Conservation (phyloP, 805 yeast genomes). For the Kluyveromyces aestuarii region DNA sequence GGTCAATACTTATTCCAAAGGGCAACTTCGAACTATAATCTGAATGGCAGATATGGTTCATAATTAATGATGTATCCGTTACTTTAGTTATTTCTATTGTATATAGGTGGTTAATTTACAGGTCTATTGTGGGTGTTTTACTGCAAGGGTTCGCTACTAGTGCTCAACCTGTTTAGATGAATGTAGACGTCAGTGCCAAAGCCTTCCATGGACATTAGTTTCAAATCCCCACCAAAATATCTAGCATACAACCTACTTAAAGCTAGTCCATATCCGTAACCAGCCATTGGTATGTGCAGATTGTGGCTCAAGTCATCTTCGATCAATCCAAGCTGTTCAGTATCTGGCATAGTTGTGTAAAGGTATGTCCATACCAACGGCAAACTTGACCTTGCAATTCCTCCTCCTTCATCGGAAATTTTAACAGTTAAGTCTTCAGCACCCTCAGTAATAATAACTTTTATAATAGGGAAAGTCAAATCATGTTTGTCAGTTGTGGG, state of each 20-base stretch:
- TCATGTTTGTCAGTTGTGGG: constrained; percentile 40
- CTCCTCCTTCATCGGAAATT: constrained; percentile 91
- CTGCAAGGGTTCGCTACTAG: constrained; percentile 57
- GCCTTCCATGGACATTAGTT: constrained; percentile 85
- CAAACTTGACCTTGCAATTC: constrained; percentile 74
- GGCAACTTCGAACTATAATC: constrained; percentile 17
- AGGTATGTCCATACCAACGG: constrained; percentile 87
- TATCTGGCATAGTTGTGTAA: constrained; percentile 75
- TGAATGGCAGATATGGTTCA: constrained; percentile 3
- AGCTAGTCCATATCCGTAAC: constrained; percentile 87
- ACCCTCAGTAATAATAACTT: constrained; percentile 81
- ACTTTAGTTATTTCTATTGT: background rate
- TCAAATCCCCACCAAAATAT: constrained; percentile 85
- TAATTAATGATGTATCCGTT: background rate
- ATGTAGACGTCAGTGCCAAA: constrained; percentile 89
- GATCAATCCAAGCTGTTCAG: constrained; percentile 47
- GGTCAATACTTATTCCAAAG: constrained; percentile 26
- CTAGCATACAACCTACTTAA: constrained; percentile 78
- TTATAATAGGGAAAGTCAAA: constrained; percentile 71
- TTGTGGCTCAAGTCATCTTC: constrained; percentile 48
- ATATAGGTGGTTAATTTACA: background rate
- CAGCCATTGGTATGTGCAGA: constrained; percentile 88
- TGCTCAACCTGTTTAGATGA: constrained; percentile 71
- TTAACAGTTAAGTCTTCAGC: constrained; percentile 85
- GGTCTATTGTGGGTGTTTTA: background rate